Percentiles rank a stretch among this genome's conserved stretches.
Conservation (phyloP, 148 eudicot species). For the Oxyria digyna region DNA sequence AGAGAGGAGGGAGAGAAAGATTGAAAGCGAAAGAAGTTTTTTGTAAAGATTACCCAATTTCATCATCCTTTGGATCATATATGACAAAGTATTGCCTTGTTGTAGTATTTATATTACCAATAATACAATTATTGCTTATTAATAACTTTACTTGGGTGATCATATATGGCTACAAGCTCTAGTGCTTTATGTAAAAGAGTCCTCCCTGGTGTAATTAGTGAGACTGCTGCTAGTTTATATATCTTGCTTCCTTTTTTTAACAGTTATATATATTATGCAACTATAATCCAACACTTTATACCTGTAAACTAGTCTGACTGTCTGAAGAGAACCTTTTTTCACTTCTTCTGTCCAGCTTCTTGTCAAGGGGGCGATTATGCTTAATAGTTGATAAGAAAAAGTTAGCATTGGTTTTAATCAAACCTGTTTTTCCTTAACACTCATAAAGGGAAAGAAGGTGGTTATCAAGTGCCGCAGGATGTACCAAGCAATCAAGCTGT, state of each 20-base stretch:
- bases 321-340: background rate
- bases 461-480: constrained; percentile 19
- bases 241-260: background rate
- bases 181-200: background rate
- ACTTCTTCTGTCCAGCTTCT: background rate
- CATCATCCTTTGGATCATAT: too few relatives aligned
- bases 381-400: background rate
- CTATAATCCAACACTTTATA: background rate
- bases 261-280: background rate
- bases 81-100: background rate
- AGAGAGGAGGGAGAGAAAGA: background rate
- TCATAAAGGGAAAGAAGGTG: constrained; percentile 27
- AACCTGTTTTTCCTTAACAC: background rate
- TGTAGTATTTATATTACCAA: background rate
- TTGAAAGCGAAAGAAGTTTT: too few relatives aligned
- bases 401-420: background rate
- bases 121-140: background rate
- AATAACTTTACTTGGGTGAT: background rate
- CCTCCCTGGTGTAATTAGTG: background rate
- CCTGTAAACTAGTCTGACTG: background rate
- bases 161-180: background rate
- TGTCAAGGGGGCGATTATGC: background rate
- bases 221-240: background rate
- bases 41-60: too few relatives aligned
- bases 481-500: constrained; percentile 40